Conservation (phyloP, 176 grass and related monocot genomes). For the Thalia dealbata region DNA sequence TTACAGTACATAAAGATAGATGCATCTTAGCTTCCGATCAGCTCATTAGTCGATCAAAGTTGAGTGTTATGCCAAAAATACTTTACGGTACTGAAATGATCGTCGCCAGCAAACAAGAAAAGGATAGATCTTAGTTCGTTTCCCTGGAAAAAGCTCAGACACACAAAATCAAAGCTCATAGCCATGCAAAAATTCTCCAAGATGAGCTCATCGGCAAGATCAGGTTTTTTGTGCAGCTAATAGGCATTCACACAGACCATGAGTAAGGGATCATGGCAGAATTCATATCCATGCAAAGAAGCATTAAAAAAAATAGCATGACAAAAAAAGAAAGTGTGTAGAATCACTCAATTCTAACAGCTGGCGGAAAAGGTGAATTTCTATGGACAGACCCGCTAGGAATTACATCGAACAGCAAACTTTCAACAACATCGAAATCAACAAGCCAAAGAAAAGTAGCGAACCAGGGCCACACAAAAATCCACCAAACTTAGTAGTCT, state of each 20-base stretch:
- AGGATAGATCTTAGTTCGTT: neutral
- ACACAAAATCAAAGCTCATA: neutral
- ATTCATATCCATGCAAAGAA: neutral
- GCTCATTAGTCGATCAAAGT: no score
- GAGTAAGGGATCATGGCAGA: neutral
- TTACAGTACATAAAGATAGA: no score
- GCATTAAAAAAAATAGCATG: neutral
- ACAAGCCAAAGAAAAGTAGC: no score
- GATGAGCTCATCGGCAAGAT: neutral
- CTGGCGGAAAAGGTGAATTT: no score
- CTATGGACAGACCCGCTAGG: no score
- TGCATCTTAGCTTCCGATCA: no score
- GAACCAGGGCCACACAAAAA: no score
- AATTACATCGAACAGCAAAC: no score
- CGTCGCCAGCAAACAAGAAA: neutral
- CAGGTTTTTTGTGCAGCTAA: neutral
- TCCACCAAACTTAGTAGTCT: neutral
- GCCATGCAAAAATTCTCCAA: neutral
- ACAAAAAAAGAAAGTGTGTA: no score
- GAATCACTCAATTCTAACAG: no score
- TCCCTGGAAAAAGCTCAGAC: neutral
- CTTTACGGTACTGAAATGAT: neutral
- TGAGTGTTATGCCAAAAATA: no score
- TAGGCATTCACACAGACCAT: neutral
- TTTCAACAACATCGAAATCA: no score